Evolutionary conservation across 2,329 filamentous ascomycete species (phyloP).

Genomic region (Hypoxylon sp.): DNA sequence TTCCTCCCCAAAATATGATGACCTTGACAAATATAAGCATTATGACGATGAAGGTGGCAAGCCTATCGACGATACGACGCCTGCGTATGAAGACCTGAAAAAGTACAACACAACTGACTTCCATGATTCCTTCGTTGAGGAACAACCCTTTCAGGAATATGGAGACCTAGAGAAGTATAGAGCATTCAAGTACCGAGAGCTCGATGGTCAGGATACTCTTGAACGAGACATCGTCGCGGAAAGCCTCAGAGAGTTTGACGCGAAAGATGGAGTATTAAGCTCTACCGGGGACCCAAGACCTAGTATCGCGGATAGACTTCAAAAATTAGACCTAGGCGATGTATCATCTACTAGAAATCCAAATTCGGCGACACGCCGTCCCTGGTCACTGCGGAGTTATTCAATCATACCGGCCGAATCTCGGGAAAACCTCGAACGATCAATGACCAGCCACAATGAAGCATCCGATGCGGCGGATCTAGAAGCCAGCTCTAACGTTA

Average conservation of each 20-base stretch:
- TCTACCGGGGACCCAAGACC: conserved; percentile 10
- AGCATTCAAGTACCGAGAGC: conserved; percentile 57
- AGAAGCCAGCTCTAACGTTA: conserved; percentile 49
- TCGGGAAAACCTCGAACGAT: conserved; percentile 52
- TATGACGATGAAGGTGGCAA: conserved; percentile 57
- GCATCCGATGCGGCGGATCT: conserved; percentile 53
- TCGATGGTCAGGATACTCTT: conserved; percentile 52
- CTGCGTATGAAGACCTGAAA: conserved; percentile 58
- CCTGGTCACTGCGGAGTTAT: conserved; percentile 16
- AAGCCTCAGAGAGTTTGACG: conserved; percentile 59
- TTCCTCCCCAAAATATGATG: conserved; percentile 57
- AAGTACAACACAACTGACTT: conserved; percentile 55
- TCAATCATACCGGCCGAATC: conserved; percentile 30
- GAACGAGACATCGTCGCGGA: conserved; percentile 55
- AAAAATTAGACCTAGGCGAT: conserved; percentile 43
- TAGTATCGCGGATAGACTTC: conserved; percentile 37
- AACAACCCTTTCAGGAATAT: conserved; percentile 54
- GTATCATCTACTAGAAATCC: conserved; percentile 19
- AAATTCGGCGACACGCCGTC: background rate
- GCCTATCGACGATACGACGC: conserved; percentile 33
- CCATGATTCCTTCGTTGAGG: conserved; percentile 49
- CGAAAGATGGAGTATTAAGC: conserved; percentile 47
- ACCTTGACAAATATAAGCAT: conserved; percentile 61
- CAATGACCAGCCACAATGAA: conserved; percentile 52
- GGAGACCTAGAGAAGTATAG: conserved; percentile 61